Evolutionary conservation across 768 basidiomycete species (phyloP), one percentile per base, ranked within the genome.

Genomic region (Serpula lacrymans): DNA sequence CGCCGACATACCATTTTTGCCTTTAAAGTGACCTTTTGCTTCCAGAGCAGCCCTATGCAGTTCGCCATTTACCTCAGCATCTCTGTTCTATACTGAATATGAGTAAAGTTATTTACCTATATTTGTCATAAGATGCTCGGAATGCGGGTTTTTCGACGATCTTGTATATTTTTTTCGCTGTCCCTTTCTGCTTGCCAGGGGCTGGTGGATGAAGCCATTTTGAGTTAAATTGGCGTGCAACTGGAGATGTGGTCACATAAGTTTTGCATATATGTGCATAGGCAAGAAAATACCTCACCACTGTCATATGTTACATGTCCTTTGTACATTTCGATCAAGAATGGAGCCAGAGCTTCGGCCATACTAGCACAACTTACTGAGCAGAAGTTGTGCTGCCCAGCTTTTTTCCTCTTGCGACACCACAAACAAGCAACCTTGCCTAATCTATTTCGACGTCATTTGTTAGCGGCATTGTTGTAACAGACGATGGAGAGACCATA

Each of bases 201-300:
- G 43, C 81, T 13, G 72, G 74, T 17, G 71, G 63, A 51, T 84
- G 83, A 44, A 81, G 69, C 83, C 83, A 86, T 14, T 81, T 80
- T 40, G 74, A 48, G 50, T 76, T 80, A 65, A 85, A 85, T 49
- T 84, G 83, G 49, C 80, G 78, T 17, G 70, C 63, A 22, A 82
- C 82, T 83, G 41, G 18, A n/a, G n/a, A n/a, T n/a, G n/a, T n/a
- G n/a, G n/a, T n/a, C n/a, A n/a, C n/a, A n/a, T n/a, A n/a, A n/a
- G n/a, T n/a, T n/a, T n/a, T n/a, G n/a, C n/a, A n/a, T n/a, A n/a
- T n/a, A n/a, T n/a, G n/a, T n/a, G n/a, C n/a, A n/a, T n/a, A n/a
- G n/a, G n/a, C 26, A 31, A 29, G 21, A 39, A 39, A 17, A 34
- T 25, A 14, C 58, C 74, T 20, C 49, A 84, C 82, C 82, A 42